Percentiles rank a stretch among this genome's conserved stretches.
Evolutionary conservation across 257 asterid species (phyloP).

Genomic region (Henckelia pumila): DNA sequence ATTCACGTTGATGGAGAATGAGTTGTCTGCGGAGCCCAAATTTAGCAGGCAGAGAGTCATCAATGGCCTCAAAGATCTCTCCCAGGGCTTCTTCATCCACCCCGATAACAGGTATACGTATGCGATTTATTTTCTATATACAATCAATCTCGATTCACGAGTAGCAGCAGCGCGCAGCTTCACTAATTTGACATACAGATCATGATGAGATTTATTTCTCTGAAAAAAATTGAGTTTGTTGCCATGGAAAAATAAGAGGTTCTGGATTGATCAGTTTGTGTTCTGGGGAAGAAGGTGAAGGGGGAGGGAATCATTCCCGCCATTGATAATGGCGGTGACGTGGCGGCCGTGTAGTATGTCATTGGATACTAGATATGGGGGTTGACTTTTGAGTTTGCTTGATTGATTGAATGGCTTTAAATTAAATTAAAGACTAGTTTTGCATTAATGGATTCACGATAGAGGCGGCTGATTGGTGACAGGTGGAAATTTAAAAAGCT

Average conservation of each 20-base stretch:
- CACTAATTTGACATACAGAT: too few species aligned
- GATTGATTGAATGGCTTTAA: background rate
- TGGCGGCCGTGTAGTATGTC: constrained; percentile 15
- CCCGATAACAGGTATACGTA: constrained; percentile 83
- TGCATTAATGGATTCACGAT: too few species aligned
- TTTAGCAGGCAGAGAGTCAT: constrained; percentile 54
- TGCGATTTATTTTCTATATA: background rate
- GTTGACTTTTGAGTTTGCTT: background rate
- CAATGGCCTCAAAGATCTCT: constrained; percentile 56
- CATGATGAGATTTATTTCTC: too few species aligned
- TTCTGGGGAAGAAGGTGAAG: background rate
- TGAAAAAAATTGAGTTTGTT: too few species aligned
- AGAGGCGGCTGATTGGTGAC: too few species aligned
- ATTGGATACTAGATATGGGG: too few species aligned
- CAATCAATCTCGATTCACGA: background rate
- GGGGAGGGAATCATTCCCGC: constrained; percentile 22
- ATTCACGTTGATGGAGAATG: constrained; percentile 44
- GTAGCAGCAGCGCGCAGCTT: too few species aligned
- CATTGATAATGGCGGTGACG: constrained; percentile 22
- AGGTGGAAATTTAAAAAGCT: too few species aligned
- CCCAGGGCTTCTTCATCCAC: constrained; percentile 48
- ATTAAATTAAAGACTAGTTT: too few species aligned
- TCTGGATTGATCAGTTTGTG: background rate
- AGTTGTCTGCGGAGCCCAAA: constrained; percentile 35
- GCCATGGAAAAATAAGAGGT: background rate